phyloP scores from a whole-genome alignment of 257 asterid species.

The Solanum etuberosum region DNA sequence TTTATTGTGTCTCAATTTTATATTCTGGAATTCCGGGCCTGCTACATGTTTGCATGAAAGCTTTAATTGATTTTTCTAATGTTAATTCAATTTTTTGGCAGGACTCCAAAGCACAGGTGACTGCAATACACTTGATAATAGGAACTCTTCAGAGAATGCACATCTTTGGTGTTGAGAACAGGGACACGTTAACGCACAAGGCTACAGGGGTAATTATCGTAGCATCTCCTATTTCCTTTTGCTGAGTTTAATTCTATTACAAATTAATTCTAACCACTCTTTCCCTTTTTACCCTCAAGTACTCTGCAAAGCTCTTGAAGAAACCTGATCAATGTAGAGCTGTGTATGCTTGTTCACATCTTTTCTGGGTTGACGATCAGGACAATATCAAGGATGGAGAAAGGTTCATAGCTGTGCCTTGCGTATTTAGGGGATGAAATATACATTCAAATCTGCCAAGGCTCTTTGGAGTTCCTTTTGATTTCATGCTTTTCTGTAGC shows the following conservation, averaged over 20 bases:
- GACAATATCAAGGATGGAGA: conserved; percentile 83
- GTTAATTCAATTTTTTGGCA: conserved; percentile 13
- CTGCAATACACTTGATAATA: conserved; percentile 73
- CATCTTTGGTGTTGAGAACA: conserved; percentile 84
- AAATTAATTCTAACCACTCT: background rate
- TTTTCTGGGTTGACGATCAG: conserved; percentile 93
- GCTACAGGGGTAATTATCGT: conserved; percentile 77
- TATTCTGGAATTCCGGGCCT: background rate
- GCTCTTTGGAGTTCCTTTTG: background rate
- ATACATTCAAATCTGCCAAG: background rate
- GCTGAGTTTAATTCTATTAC: background rate
- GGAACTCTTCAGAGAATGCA: conserved; percentile 99
- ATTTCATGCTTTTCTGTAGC: background rate
- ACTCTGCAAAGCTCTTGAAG: conserved; percentile 95
- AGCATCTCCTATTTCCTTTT: background rate
- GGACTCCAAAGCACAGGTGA: conserved; percentile 98
- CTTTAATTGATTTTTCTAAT: background rate
- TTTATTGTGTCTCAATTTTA: background rate
- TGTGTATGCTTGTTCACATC: conserved; percentile 95
- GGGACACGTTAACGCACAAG: conserved; percentile 98
- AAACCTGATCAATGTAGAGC: conserved; percentile 99
- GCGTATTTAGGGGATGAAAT: background rate
- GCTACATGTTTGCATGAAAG: background rate
- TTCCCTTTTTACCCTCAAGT: conserved; percentile 30
- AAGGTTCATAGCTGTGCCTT: conserved; percentile 36